Evolutionary conservation across 2,329 filamentous ascomycete genomes (phyloP), one percentile per base, ranked within the genome.

Genomic region (Trichoderma semiorbis): DNA sequence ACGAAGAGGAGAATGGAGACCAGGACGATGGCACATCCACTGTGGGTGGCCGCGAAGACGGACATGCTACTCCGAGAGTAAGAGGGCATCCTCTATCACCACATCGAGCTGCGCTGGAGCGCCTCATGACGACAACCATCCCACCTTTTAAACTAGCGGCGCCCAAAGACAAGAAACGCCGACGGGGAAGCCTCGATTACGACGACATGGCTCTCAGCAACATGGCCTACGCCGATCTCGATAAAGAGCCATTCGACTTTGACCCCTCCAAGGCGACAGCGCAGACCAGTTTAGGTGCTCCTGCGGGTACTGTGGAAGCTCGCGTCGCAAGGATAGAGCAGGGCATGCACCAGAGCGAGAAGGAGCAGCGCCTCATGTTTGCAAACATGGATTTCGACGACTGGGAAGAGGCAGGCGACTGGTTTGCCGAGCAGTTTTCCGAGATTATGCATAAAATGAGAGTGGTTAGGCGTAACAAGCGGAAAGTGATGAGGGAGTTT

Each of bases 361-460:
- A 78, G 36, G 84, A 86, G 63, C 86, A 88, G 75, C 81, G 80
- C 36, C 78, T 82, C 1, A 85, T 90, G 69, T 89, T 90, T 75
- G 83, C 81, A 3, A 82, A 83, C 67, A 86, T 90, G 83, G 79
- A 85, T 1, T 81, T 89, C 16, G 80, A 83, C 18, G 88, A 90
- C 68, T 90, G 88, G 88, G 88, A 90, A 74, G 81, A 84, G 16
- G 84, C 87, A 1, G 88, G 88, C 6, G 87, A 89, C 74, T 90
- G 88, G 88, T 88, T 90, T 70, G 80, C 88, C 26, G 83, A 84
- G 57, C 85, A 84, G 73, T 90, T 90, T 73, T 79, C 83, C 8
- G 80, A 81, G 3, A 79, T 90, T 55, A 83, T 89, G 77, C 79
- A 82, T 72, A 81, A 80, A 67, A 78, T 90, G 73, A 84, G 83